Evolutionary conservation across 805 yeast species (phyloP), one percentile per base, ranked within the genome.

Genomic region (Saturnispora silvae): DNA sequence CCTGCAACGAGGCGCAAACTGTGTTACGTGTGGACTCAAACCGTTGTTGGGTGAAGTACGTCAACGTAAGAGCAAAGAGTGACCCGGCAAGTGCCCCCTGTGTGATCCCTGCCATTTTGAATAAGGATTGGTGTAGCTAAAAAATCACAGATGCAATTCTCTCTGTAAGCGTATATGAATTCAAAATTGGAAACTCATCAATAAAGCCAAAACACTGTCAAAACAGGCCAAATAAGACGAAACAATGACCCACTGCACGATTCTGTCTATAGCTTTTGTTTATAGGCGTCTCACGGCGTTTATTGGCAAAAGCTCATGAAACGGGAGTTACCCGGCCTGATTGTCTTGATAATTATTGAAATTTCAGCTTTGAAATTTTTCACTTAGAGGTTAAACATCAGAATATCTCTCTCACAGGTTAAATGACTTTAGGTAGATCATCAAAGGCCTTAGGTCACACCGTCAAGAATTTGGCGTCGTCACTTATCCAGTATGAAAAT

Each of bases 401-500:
- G 16, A 15, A 30, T 13, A 9, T 30, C 23, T 30, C 11, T 30
- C 33, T 18, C 23, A 10, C 11, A n/a, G 25, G 9, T 6, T 37
- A 16, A 15, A 56, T 56, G 60, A 44, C 59, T 3, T 42, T 56
- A 15, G 60, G 60, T n/a, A 60, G 79, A 48, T 61, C 67, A 18
- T 60, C 70, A 8, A 60, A 73, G 29, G 77, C 71, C 45, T 63
- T 74, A 37, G 65, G 65, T 36, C 74, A 78, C 20, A 63, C 78
- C 36, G 53, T 81, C 51, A 67, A 76, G 47, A 81, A 81, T 52
- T 59, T 81, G 50, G 82, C 74, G 16, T 66, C 82, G 2, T 76
- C 81, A 10, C 57, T 81, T 26, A 64, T 81, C 25, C 77, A 78
- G 55, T 74, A 81, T 48, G 92, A 81, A 48, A 67, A 79, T 15